Percentiles rank a stretch among this genome's conserved stretches.
Evolutionary conservation across 1,284 basidiomycete species (phyloP).

Genomic region (Hypsizygus ulmarius): DNA sequence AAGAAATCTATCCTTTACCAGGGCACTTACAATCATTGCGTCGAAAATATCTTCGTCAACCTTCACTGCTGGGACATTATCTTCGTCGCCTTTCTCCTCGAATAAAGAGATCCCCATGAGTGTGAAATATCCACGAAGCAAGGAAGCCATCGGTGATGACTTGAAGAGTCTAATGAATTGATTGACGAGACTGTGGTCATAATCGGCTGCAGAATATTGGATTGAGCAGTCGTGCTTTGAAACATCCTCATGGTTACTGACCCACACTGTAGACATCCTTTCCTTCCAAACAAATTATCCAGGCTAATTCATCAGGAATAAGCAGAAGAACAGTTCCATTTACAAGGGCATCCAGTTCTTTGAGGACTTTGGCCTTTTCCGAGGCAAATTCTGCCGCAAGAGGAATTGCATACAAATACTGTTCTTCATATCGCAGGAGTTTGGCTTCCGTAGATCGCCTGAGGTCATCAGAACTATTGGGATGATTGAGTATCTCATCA

Average conservation of each 20-base stretch:
- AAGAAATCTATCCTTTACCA: background rate
- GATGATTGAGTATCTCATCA: slow-evolving; percentile 74
- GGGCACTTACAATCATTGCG: slow-evolving; percentile 47
- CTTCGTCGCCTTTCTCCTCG: slow-evolving; percentile 43
- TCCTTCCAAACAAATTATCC: slow-evolving; percentile 78
- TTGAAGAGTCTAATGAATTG: slow-evolving; percentile 76
- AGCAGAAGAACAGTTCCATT: slow-evolving; percentile 71
- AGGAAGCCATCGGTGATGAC: slow-evolving; percentile 45
- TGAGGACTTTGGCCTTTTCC: slow-evolving; percentile 49
- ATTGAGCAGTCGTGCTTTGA: background rate
- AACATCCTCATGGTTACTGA: slow-evolving; percentile 34
- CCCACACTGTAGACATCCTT: slow-evolving; percentile 69
- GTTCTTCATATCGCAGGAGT: slow-evolving; percentile 60
- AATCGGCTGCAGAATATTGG: slow-evolving; percentile 45
- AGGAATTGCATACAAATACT: slow-evolving; percentile 55
- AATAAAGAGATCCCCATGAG: slow-evolving; percentile 53
- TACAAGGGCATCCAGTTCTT: slow-evolving; percentile 69
- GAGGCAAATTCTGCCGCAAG: slow-evolving; percentile 38
- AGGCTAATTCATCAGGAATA: slow-evolving; percentile 77
- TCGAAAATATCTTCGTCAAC: slow-evolving; percentile 37
- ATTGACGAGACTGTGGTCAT: slow-evolving; percentile 61
- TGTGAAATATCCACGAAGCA: slow-evolving; percentile 70
- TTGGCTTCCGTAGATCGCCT: slow-evolving; percentile 71
- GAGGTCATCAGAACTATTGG: slow-evolving; percentile 68
- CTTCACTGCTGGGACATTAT: slow-evolving; percentile 26